Conservation (phyloP, 192 early-diverging fungal species). For the Dispira simplex region DNA sequence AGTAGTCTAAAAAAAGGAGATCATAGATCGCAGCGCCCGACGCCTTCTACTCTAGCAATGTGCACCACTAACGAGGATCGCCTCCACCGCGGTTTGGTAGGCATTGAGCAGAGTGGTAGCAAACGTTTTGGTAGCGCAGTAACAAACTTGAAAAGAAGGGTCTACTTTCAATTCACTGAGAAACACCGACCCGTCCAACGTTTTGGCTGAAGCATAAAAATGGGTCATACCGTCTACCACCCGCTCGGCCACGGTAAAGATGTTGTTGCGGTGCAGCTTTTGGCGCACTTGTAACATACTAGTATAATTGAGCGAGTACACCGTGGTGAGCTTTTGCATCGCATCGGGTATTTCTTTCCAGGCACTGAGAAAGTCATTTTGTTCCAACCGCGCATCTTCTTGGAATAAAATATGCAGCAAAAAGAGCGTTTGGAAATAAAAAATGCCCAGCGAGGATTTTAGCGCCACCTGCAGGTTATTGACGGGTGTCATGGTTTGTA, state of each 20-base stretch:
- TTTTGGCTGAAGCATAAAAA: slow-evolving; percentile 40
- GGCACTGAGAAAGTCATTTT: slow-evolving; percentile 30
- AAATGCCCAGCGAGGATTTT: slow-evolving; percentile 44
- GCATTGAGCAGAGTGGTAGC: slow-evolving; percentile 16
- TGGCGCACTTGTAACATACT: slow-evolving; percentile 31
- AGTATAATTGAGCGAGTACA: slow-evolving; percentile 19
- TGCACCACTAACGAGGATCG: slow-evolving; percentile 15
- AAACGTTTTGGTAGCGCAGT: slow-evolving; percentile 24
- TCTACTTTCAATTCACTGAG: slow-evolving; percentile 48
- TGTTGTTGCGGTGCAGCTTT: slow-evolving; percentile 36
- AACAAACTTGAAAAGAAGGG: slow-evolving; percentile 20
- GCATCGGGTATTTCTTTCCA: slow-evolving; percentile 32
- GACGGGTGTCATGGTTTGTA: slow-evolving; percentile 28
- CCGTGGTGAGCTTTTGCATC: slow-evolving; percentile 15
- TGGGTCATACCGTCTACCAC: slow-evolving; percentile 32
- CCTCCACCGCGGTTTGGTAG: slow-evolving; percentile 29
- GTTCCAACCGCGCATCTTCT: slow-evolving; percentile 28
- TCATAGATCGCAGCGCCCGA: neutral
- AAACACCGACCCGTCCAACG: slow-evolving; percentile 39
- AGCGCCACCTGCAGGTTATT: slow-evolving; percentile 55
- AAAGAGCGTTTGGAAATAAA: slow-evolving; percentile 51
- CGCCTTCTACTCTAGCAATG: neutral
- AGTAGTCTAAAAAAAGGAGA: neutral
- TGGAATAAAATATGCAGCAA: slow-evolving; percentile 42
- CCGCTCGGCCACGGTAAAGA: slow-evolving; percentile 51